Conservation (phyloP, 192 early-diverging fungal species). For the Helicostylum pulchrum region DNA sequence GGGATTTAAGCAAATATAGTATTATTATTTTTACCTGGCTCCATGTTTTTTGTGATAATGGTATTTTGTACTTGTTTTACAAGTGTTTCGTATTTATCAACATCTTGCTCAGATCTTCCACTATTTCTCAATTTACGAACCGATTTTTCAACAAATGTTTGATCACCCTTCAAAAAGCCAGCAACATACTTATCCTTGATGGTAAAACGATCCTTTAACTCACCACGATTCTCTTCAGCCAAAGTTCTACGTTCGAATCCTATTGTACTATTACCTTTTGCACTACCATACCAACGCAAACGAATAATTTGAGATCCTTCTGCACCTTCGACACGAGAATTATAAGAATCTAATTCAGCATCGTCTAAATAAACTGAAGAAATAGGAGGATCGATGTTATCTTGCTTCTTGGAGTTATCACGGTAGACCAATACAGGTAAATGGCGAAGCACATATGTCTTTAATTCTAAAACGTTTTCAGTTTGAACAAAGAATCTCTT, state of each 20-base stretch:
- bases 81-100: slow-evolving; percentile 66
- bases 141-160: slow-evolving; percentile 64
- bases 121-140: slow-evolving; percentile 76
- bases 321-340: slow-evolving; percentile 80
- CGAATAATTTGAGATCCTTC: slow-evolving; percentile 90
- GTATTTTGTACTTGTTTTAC: slow-evolving; percentile 68
- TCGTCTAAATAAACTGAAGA: slow-evolving; percentile 95
- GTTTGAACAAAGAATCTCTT: slow-evolving; percentile 88
- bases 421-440: slow-evolving; percentile 89
- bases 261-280: slow-evolving; percentile 24
- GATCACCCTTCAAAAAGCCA: slow-evolving; percentile 76
- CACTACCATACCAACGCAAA: slow-evolving; percentile 86
- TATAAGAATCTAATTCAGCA: slow-evolving; percentile 82
- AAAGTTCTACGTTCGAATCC: slow-evolving; percentile 66
- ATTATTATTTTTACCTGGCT: slow-evolving; percentile 51
- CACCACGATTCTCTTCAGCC: slow-evolving; percentile 82
- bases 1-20: neutral
- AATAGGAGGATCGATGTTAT: slow-evolving; percentile 79
- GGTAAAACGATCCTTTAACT: slow-evolving; percentile 87
- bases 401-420: slow-evolving; percentile 56
- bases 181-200: slow-evolving; percentile 94
- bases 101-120: slow-evolving; percentile 70
- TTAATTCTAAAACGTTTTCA: slow-evolving; percentile 93
- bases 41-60: slow-evolving; percentile 66
- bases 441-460: slow-evolving; percentile 85